These are phyloP conservation scores for Fusarium odoratissimum DNA, from an alignment of 2,329 filamentous ascomycete genomes.

Conservation along the genomic window DNA sequence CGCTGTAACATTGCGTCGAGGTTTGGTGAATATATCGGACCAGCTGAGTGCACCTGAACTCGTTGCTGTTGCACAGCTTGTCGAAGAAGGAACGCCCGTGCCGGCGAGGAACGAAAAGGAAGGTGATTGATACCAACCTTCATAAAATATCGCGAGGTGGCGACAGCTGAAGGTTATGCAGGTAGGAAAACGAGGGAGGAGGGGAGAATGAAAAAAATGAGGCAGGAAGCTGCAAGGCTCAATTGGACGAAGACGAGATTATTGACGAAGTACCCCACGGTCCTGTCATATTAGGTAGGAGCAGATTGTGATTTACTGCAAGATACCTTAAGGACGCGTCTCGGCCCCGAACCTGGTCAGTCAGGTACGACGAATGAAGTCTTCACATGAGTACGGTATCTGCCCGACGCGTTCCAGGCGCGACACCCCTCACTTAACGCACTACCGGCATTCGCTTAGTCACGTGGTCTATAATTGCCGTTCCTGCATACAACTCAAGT, in stretches of 20 bases:
- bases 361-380: slow-evolving; percentile 17
- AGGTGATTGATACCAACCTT: slow-evolving; percentile 48
- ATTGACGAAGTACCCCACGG: slow-evolving; percentile 9
- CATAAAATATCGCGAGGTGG: slow-evolving; percentile 48
- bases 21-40: slow-evolving; percentile 18
- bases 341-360: slow-evolving; percentile 1
- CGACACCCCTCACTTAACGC: slow-evolving; percentile 21
- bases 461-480: slow-evolving; percentile 28
- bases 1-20: slow-evolving; percentile 52
- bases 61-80: slow-evolving; percentile 36
- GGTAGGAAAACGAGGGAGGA: not conserved
- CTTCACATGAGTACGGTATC: slow-evolving; percentile 1
- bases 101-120: slow-evolving; percentile 52
- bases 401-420: slow-evolving; percentile 36
- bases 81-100: slow-evolving; percentile 44
- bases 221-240: not conserved
- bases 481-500: not conserved
- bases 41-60: slow-evolving; percentile 41
- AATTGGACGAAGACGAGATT: slow-evolving; percentile 2
- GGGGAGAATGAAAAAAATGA: not conserved
- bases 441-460: slow-evolving; percentile 28
- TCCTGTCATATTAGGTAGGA: slow-evolving; percentile 15
- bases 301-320: slow-evolving; percentile 18
- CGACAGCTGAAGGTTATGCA: not conserved
- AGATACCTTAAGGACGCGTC: slow-evolving; percentile 28